Evolutionary conservation across 2,329 filamentous ascomycete genomes (phyloP), one percentile per base, ranked within the genome.

Genomic region (Fusarium floridanum): DNA sequence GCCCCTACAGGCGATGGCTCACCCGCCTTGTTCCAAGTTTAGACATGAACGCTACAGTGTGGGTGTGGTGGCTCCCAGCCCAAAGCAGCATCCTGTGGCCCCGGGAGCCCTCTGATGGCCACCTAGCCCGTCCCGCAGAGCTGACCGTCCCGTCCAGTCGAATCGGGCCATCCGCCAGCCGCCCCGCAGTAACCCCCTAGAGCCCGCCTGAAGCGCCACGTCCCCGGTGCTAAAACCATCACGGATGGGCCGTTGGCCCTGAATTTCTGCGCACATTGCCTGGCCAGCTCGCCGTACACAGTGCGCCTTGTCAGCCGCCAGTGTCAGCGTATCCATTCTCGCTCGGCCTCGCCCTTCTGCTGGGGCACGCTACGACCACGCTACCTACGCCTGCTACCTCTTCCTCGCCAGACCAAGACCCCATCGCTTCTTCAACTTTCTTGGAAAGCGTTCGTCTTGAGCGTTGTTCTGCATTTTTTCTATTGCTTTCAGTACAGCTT

Each of bases 371-470:
- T 75, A 75, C 70, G 45, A 66, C 34, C 43, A 61, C 66, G 66
- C 67, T 75, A 70, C 65, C 70, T 67, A 17, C 29, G 59, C 61
- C 61, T 67, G 63, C 60, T 76, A 69, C 68, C 68, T 76, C 73
- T 75, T 70, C 72, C 70, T 73, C 65, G 67, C 75, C 71, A 64
- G 71, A 68, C 67, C 73, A 74, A 72, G 72, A 76, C 70, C 76
- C 69, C 62, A 72, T 72, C 77, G 66, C 66, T 77, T 79, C 80
- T 79, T 74, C 70, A 77, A 71, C 72, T 71, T 71, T 71, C 70
- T 69, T 70, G 64, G 74, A 70, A 76, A 76, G 67, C 62, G 36
- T 74, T 76, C 70, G 62, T 78, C 72, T 70, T 73, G 66, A 73
- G 66, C 71, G 48, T 55, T 71, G 64, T 65, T 62, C 69, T 74